phyloP scores from a whole-genome alignment of 2,329 filamentous ascomycete genomes.

The Penicillium brevicompactum region DNA sequence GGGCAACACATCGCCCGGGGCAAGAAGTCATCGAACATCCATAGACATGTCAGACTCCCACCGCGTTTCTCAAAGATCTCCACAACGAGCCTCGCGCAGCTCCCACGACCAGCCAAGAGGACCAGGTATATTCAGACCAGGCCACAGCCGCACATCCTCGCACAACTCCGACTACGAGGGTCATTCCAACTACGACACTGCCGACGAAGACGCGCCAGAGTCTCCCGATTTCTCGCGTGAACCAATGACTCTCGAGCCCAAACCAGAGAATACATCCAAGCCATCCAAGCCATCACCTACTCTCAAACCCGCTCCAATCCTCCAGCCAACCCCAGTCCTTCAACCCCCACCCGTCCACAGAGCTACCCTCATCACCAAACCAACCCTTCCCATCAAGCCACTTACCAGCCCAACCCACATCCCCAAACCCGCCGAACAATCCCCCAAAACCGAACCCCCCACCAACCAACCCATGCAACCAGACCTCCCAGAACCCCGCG shows the following conservation, averaged over 20 bases:
- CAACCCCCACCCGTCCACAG: no score
- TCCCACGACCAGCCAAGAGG: neutral
- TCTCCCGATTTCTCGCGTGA: constrained; percentile 6
- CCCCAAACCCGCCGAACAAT: no score
- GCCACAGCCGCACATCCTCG: constrained; percentile 18
- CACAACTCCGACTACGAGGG: constrained; percentile 18
- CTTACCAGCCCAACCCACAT: neutral
- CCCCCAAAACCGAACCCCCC: neutral
- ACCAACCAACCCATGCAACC: constrained; percentile 2
- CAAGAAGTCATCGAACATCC: neutral
- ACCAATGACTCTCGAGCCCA: neutral
- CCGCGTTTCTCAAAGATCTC: constrained; percentile 2
- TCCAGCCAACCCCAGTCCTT: neutral
- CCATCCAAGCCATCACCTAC: neutral
- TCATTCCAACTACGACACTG: constrained; percentile 36
- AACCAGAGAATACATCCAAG: neutral
- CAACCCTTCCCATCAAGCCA: neutral
- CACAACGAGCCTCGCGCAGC: neutral
- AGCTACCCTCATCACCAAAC: no score
- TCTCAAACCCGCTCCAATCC: neutral
- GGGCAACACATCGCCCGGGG: constrained; percentile 5
- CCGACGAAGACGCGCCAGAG: constrained; percentile 30
- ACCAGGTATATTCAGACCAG: neutral
- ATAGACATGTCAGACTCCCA: constrained; percentile 2
- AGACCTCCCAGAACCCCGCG: constrained; percentile 7